Evolutionary conservation across 805 yeast genomes (phyloP), one percentile per base, ranked within the genome.

Genomic region (Candida loeiensis): DNA sequence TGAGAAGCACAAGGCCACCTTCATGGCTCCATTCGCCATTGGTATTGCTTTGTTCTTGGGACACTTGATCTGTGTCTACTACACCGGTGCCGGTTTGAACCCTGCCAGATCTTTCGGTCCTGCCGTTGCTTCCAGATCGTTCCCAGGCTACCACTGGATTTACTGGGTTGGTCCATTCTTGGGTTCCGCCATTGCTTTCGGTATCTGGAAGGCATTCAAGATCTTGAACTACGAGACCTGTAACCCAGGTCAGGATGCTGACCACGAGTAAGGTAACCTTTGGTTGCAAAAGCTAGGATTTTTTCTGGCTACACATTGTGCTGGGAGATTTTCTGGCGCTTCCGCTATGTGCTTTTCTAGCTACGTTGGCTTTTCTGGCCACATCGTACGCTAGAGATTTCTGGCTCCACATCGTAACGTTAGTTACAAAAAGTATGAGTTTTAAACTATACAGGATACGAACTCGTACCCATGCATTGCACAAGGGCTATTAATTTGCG

Each of bases 101-200:
- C 95, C 95, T 43, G 95, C 96, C 34, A 80, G 96, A 73, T 70
- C 86, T 24, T 76, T 87, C 42, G 96, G 96, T 56, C 95, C 95
- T 39, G 76, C 81, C 59, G 69, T 86, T 45, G 95, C 89, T 44
- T 75, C 76, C 40, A 70, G 62, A 42, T 70, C 77, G 16, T 88
- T 88, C 81, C 95, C 95, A 25, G 60, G 55, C 55, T 87, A 87
- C 69, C 88, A 80, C 73, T 87, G 95, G 95, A 86, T 88, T 49
- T 87, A 87, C 74, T 86, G 95, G 93, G 79, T 87, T 43, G 96
- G 96, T 40, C 95, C 96, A 45, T 53, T 80, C 40, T 56, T 84
- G 44, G 95, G 95, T 48, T 66, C 90, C 8, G 45, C 73, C 41
- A 58, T 86, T 50, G 82, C 95, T 27, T 77, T 74, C 50, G 75